Base-by-base conservation (phyloP, 352 stramenopile species). In the Pilasporangium apinafurcum region DNA sequence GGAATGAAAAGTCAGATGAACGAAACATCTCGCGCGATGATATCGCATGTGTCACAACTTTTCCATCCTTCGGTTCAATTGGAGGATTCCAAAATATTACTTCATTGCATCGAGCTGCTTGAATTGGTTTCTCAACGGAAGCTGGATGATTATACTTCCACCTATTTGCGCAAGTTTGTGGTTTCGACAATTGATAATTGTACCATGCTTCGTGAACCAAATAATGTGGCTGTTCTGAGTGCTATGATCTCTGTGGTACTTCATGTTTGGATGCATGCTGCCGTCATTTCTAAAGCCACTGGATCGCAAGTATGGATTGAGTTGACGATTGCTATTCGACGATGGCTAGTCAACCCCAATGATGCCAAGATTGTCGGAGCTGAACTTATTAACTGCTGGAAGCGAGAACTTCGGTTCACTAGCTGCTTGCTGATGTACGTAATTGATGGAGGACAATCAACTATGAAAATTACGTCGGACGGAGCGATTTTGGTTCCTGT, bases 181-280 rank as follows among this genome's bases (percentile, higher is more conserved):
- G 63, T 92, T 10, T 92, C 79, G 31, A 92, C 76, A 6, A 70
- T 92, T 24, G 79, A 92, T 49, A 92, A 92, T 45, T 89, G 69
- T 32, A 54, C 58, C 5, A 68, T 84, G 20, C 44, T 92, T n/a
- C 76, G 79, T 12, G 79, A 92, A 9, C 57, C 74, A n/a, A 47
- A 30, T 5, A 87, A 92, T 30, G 44, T 58, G 1, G 45, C 63
- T 0, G 77, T 92, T 7, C 53, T 94, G 0, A 80, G 60, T 22
- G 79, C 82, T 0, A 92, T 92, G 79, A 46, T 94, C 7, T 85
- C 82, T 8, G 67, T 91, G 29, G 76, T 92, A 30, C 44, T 91
- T 18, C 81, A 94, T 39, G 81, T 91, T 18, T 94, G 79, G 79
- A 94, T 94, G 65, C 82, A 94, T 40, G 81, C 79, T 0, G 63